Evolutionary conservation across 768 basidiomycete species (phyloP).

Genomic region (Lentinula guzmanii): DNA sequence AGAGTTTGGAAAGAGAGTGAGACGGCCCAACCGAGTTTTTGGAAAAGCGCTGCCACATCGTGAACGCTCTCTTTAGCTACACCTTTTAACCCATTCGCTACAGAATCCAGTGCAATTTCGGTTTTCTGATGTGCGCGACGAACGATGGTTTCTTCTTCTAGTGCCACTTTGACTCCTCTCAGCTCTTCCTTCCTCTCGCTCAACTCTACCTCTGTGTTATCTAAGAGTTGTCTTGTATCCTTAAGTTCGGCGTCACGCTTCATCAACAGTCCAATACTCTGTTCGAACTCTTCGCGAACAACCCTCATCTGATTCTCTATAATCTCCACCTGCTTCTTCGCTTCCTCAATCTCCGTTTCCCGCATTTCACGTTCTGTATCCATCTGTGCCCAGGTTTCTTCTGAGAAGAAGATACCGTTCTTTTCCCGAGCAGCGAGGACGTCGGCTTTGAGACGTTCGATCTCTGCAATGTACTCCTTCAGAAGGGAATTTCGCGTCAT

Average conservation of each 20-base stretch:
- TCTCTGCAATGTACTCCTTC: constrained; percentile 91
- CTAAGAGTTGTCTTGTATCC: constrained; percentile 50
- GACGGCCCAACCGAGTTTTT: constrained; percentile 67
- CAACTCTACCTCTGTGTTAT: constrained; percentile 46
- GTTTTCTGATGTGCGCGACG: constrained; percentile 73
- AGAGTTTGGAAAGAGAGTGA: neutral
- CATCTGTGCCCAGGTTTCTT: constrained; percentile 87
- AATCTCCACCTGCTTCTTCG: constrained; percentile 75
- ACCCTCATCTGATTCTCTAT: constrained; percentile 76
- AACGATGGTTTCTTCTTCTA: constrained; percentile 78
- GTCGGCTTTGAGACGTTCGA: constrained; percentile 88
- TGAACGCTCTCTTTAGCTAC: constrained; percentile 61
- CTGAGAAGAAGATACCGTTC: constrained; percentile 91
- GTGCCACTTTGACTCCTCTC: constrained; percentile 43
- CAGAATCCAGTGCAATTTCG: constrained; percentile 62
- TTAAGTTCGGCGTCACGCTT: constrained; percentile 74
- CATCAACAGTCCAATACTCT: constrained; percentile 73
- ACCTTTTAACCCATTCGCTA: constrained; percentile 64
- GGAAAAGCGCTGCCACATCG: constrained; percentile 68
- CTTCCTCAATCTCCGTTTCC: constrained; percentile 76
- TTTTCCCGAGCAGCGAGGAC: constrained; percentile 89
- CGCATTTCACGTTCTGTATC: constrained; percentile 68
- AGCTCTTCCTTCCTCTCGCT: constrained; percentile 52
- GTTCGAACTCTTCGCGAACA: constrained; percentile 87
- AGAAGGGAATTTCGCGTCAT: constrained; percentile 89